Percentiles rank a stretch among this genome's conserved stretches.
Evolutionary conservation across 441 rosid species (phyloP).

Genomic region (Cnidoscolus chayamansa): DNA sequence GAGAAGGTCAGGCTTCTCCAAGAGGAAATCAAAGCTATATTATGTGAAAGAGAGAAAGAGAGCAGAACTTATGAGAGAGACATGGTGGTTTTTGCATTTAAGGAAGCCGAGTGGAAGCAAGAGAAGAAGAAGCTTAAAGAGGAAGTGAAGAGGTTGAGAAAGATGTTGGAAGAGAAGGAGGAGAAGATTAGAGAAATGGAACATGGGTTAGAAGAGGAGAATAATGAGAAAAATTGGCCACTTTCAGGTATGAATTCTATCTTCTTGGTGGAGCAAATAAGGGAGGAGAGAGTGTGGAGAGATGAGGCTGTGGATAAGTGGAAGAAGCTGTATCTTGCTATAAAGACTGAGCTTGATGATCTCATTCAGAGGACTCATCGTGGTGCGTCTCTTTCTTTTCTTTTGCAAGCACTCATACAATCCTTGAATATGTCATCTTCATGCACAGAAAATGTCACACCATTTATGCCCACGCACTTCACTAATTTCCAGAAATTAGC

Average conservation of each 20-base stretch:
- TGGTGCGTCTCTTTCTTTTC: slow-evolving; percentile 20
- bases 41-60: slow-evolving; percentile 47
- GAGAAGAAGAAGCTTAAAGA: slow-evolving; percentile 66
- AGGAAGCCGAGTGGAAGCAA: slow-evolving; percentile 66
- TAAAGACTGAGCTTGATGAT: slow-evolving; percentile 79
- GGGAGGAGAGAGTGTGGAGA: slow-evolving; percentile 57
- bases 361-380: slow-evolving; percentile 61
- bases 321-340: slow-evolving; percentile 78
- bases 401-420: not conserved
- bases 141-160: slow-evolving; percentile 55
- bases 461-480: not conserved
- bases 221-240: slow-evolving; percentile 25
- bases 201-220: slow-evolving; percentile 8
- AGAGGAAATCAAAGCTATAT: slow-evolving; percentile 43
- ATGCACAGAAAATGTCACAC: not conserved
- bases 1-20: slow-evolving; percentile 44
- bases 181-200: slow-evolving; percentile 35
- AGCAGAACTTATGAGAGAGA: slow-evolving; percentile 44
- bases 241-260: slow-evolving; percentile 22
- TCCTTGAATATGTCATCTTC: not conserved
- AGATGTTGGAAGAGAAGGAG: slow-evolving; percentile 45
- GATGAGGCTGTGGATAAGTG: slow-evolving; percentile 78
- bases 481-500: not conserved
- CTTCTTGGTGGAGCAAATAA: slow-evolving; percentile 52
- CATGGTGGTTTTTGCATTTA: slow-evolving; percentile 40